Evolutionary conservation across 1,139 yeast genomes (phyloP).

Genomic region (Casaregolazyma suthepensis): DNA sequence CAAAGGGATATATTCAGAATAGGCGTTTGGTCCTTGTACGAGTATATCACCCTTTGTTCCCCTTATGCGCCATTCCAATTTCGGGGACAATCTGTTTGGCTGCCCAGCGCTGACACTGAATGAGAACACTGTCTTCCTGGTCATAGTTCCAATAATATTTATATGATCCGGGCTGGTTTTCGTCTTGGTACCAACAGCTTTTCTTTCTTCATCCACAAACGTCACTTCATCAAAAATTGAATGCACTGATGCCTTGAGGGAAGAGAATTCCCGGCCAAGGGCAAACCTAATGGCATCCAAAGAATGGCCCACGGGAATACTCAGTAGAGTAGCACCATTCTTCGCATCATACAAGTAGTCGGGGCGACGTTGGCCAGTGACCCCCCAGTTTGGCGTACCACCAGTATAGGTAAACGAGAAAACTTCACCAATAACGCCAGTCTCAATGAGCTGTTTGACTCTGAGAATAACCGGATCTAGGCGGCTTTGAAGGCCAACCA

Average conservation of each 20-base stretch:
- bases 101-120: constrained; percentile 2
- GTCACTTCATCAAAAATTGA: background rate
- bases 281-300: constrained; percentile 2
- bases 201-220: background rate
- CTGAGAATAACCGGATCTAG: background rate
- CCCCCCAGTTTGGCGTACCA: background rate
- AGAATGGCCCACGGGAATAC: constrained; percentile 2
- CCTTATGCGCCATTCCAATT: constrained; percentile 1
- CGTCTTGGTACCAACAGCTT: background rate
- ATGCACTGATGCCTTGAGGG: background rate
- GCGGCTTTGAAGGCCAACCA: constrained; percentile 4
- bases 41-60: constrained; percentile 3
- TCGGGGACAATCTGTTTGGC: background rate
- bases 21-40: constrained; percentile 1
- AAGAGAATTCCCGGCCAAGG: background rate
- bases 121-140: background rate
- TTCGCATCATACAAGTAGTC: constrained; percentile 4
- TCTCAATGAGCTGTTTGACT: background rate
- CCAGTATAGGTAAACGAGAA: background rate
- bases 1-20: constrained; percentile 1
- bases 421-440: background rate
- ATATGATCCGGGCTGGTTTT: constrained; percentile 4
- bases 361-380: background rate
- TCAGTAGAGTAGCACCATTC: constrained; percentile 3
- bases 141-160: background rate